Evolutionary conservation across 148 eudicot genomes (phyloP).

Genomic region (Gaultheria prostrata): DNA sequence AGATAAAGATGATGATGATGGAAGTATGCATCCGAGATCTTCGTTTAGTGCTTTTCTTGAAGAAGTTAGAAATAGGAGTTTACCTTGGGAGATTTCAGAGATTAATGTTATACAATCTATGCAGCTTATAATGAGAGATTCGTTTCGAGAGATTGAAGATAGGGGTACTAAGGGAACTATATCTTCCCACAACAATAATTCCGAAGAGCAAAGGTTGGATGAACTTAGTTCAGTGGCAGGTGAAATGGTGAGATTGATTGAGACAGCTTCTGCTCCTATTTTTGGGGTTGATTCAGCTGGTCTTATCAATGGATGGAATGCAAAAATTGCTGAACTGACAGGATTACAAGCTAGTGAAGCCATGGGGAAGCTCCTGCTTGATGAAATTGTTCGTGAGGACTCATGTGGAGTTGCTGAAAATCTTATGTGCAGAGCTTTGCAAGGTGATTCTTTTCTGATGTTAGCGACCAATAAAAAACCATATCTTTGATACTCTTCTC

Average conservation of each 20-base stretch:
- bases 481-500: too few species aligned
- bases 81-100: constrained; percentile 44
- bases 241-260: constrained; percentile 45
- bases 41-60: constrained; percentile 43
- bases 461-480: neutral
- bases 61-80: constrained; percentile 33
- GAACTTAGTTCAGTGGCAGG: constrained; percentile 32
- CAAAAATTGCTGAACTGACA: constrained; percentile 37
- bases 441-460: constrained; percentile 21
- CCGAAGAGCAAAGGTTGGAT: constrained; percentile 12
- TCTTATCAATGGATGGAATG: constrained; percentile 45
- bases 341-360: constrained; percentile 38
- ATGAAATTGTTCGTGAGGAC: constrained; percentile 31
- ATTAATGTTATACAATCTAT: constrained; percentile 44
- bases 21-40: constrained; percentile 38
- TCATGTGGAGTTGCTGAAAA: constrained; percentile 25
- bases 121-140: constrained; percentile 42
- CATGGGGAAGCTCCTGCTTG: constrained; percentile 34
- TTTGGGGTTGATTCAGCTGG: constrained; percentile 40
- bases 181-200: constrained; percentile 8
- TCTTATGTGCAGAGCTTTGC: constrained; percentile 30
- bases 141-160: constrained; percentile 18
- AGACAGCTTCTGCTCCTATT: constrained; percentile 44
- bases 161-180: constrained; percentile 5
- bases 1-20: constrained; percentile 38